Evolutionary conservation across 2,329 filamentous ascomycete species (phyloP).

Genomic region (Tolypocladium sp.): DNA sequence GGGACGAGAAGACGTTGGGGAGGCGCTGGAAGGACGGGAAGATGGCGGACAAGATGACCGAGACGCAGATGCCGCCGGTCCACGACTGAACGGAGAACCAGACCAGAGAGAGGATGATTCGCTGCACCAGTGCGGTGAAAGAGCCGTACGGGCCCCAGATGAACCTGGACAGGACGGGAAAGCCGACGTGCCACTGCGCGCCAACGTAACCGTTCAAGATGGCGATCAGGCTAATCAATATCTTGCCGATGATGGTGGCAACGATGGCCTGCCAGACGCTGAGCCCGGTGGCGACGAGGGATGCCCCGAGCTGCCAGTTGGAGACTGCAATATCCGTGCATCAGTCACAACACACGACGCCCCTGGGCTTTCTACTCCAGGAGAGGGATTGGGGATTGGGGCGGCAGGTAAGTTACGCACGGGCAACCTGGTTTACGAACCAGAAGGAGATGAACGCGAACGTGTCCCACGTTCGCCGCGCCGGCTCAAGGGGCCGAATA

Average conservation of each 20-base stretch:
- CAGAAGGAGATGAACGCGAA: no score
- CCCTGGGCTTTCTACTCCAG: no score
- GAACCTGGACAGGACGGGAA: slow-evolving; percentile 23
- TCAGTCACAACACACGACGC: no score
- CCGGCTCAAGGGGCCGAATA: no score
- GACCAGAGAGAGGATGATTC: no score
- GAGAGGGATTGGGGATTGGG: no score
- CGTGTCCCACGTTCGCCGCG: no score
- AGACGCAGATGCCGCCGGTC: neutral
- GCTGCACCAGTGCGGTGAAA: slow-evolving; percentile 8
- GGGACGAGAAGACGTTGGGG: neutral
- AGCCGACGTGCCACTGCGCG: slow-evolving; percentile 15
- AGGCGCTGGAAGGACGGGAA: slow-evolving; percentile 6
- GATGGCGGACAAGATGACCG: no score
- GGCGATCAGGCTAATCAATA: slow-evolving; percentile 10
- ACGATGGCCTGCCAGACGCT: neutral
- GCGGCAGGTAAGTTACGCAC: no score
- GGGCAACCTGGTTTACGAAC: no score
- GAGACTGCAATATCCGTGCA: no score
- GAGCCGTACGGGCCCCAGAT: slow-evolving; percentile 39
- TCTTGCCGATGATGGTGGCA: slow-evolving; percentile 8
- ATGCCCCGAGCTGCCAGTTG: neutral
- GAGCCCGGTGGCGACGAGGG: neutral
- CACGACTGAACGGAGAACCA: neutral
- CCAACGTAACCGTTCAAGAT: slow-evolving; percentile 13